Evolutionary conservation across 2,329 filamentous ascomycete species (phyloP).

Genomic region (Alternaria tenuissima): DNA sequence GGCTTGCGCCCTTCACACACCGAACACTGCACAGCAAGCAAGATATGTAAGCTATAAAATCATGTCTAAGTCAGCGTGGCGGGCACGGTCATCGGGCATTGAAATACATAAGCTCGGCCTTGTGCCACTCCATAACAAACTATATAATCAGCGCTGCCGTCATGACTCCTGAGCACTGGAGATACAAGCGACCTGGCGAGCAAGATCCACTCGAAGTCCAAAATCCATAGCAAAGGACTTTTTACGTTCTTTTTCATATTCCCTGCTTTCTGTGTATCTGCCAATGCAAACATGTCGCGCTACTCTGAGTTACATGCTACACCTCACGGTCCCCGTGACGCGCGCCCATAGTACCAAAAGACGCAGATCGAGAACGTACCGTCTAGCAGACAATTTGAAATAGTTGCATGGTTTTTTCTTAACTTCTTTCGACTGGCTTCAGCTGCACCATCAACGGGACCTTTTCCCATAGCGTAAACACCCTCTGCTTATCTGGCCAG

Average conservation of each 20-base stretch:
- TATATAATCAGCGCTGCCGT: too few relatives aligned
- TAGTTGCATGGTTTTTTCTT: background rate
- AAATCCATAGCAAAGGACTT: rapidly evolving
- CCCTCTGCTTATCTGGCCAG: background rate
- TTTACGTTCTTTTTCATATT: too few relatives aligned
- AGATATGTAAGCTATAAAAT: rapidly evolving
- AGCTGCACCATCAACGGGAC: background rate
- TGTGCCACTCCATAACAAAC: rapidly evolving
- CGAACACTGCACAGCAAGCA: too few relatives aligned
- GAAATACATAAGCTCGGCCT: rapidly evolving
- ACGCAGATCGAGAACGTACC: rapidly evolving
- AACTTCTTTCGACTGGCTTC: background rate
- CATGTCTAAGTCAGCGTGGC: too few relatives aligned
- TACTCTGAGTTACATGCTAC: too few relatives aligned
- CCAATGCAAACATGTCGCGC: too few relatives aligned
- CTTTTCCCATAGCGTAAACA: background rate
- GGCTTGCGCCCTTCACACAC: too few relatives aligned
- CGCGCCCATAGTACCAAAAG: rapidly evolving
- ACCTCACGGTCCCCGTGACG: rapidly evolving
- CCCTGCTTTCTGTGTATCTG: too few relatives aligned
- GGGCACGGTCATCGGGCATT: too few relatives aligned
- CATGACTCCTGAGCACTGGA: rapidly evolving
- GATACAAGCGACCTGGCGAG: too few relatives aligned
- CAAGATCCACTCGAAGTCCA: rapidly evolving
- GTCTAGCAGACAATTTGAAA: rapidly evolving